These are phyloP conservation scores for Gryganskiella cystojenkinii DNA, from an alignment of 192 early-diverging fungal species.

Conservation along the genomic window DNA sequence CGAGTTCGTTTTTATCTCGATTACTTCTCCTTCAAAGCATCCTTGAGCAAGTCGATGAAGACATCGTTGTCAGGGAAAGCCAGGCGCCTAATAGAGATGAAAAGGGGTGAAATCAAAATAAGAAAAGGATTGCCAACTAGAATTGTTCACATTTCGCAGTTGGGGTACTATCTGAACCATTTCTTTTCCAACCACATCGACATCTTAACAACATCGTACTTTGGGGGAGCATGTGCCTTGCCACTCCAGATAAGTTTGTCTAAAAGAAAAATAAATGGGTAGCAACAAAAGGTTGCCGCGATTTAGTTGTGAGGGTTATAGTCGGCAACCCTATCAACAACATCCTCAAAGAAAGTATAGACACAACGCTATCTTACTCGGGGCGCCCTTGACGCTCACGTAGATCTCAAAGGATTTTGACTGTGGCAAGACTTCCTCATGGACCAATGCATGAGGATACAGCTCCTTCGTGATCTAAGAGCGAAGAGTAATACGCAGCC, in stretches of 20 bases:
- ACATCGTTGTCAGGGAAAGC: conserved; percentile 38
- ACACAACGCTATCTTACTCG: conserved; percentile 10
- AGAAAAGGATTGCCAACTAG: too few species aligned
- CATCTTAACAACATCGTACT: conserved; percentile 17
- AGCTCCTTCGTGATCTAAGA: conserved; percentile 5
- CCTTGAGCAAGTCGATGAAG: conserved; percentile 24
- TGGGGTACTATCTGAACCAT: too few species aligned
- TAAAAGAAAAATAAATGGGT: not conserved
- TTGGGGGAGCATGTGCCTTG: conserved; percentile 37
- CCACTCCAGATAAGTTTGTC: conserved; percentile 49
- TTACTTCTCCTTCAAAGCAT: conserved; percentile 26
- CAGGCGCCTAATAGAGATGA: conserved; percentile 16
- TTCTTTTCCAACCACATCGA: too few species aligned
- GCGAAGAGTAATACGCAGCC: not conserved
- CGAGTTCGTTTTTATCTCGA: not conserved
- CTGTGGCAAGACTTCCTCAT: conserved; percentile 28
- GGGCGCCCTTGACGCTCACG: conserved; percentile 15
- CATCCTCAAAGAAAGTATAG: not conserved
- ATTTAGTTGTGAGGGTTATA: too few species aligned
- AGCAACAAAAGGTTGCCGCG: not conserved
- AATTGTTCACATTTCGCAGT: too few species aligned
- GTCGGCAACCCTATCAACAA: not conserved
- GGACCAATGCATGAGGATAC: conserved; percentile 18
- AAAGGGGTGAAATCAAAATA: too few species aligned
- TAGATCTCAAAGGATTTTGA: conserved; percentile 49